phyloP scores from a whole-genome alignment of 1,139 yeast species.

The Debaryomyces udenii region DNA sequence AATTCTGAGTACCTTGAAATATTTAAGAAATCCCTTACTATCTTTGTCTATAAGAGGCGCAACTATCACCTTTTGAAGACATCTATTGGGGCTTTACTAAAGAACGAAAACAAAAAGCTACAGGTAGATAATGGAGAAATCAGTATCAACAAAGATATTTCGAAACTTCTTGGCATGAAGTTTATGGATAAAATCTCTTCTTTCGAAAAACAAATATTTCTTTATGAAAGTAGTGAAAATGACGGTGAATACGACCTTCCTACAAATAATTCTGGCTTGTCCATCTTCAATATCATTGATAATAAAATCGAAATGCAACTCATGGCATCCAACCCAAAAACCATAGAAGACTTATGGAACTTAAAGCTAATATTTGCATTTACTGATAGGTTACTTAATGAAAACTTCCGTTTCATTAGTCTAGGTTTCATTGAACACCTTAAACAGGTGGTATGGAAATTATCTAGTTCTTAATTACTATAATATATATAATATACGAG shows the following conservation, averaged over 20 bases:
- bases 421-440: constrained; percentile 54
- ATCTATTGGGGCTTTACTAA: constrained; percentile 38
- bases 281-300: constrained; percentile 55
- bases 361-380: constrained; percentile 64
- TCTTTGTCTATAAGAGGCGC: constrained; percentile 53
- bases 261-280: constrained; percentile 25
- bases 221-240: constrained; percentile 30
- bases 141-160: constrained; percentile 27
- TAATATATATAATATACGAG: not conserved
- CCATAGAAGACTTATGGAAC: constrained; percentile 66
- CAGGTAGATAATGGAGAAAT: constrained; percentile 36
- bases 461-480: constrained; percentile 11
- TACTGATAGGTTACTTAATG: constrained; percentile 46
- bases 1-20: constrained; percentile 42
- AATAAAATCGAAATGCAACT: constrained; percentile 54
- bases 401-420: constrained; percentile 43
- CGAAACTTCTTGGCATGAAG: constrained; percentile 23
- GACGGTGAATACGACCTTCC: constrained; percentile 20
- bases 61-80: constrained; percentile 45
- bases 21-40: constrained; percentile 48
- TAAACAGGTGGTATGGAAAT: constrained; percentile 47
- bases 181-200: constrained; percentile 29
- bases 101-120: constrained; percentile 33
- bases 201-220: constrained; percentile 40
- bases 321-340: constrained; percentile 47